phyloP scores from a whole-genome alignment of 345 rosid species.

The Rhizophora mangle region DNA sequence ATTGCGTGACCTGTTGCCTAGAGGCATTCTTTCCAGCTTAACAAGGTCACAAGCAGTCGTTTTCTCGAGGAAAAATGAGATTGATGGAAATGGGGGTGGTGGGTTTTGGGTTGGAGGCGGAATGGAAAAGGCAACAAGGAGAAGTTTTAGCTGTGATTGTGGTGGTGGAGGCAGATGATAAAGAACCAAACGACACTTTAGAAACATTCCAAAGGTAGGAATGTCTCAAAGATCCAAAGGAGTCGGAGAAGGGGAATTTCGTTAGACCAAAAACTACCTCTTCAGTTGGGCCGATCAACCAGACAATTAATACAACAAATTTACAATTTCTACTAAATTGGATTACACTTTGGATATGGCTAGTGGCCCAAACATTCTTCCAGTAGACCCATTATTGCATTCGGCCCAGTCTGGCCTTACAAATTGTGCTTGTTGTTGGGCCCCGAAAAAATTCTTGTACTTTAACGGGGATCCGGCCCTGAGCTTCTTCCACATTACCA shows the following conservation, averaged over 20 bases:
- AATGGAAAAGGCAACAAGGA: constrained; percentile 12
- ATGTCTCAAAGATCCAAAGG: constrained; percentile 53
- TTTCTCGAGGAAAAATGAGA: not conserved
- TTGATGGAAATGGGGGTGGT: not conserved
- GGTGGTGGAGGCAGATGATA: constrained; percentile 36
- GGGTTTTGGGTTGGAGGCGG: not conserved
- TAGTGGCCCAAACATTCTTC: too few species aligned
- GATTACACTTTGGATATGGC: too few species aligned
- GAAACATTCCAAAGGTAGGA: constrained; percentile 44
- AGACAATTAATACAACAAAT: too few species aligned
- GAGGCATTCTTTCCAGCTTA: constrained; percentile 39
- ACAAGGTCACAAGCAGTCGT: not conserved
- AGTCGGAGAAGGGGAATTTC: constrained; percentile 40
- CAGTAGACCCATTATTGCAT: too few species aligned
- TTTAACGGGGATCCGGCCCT: too few species aligned
- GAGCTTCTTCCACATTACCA: too few species aligned
- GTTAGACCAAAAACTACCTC: not conserved
- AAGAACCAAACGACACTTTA: not conserved
- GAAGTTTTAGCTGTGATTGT: constrained; percentile 34
- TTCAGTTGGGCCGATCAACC: too few species aligned
- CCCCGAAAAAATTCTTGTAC: too few species aligned
- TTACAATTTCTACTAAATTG: too few species aligned
- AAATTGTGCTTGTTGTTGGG: too few species aligned
- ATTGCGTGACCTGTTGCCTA: constrained; percentile 47
- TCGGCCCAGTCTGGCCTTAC: too few species aligned